phyloP scores from a whole-genome alignment of 345 rosid species.

The Fremontodendron californicum region DNA sequence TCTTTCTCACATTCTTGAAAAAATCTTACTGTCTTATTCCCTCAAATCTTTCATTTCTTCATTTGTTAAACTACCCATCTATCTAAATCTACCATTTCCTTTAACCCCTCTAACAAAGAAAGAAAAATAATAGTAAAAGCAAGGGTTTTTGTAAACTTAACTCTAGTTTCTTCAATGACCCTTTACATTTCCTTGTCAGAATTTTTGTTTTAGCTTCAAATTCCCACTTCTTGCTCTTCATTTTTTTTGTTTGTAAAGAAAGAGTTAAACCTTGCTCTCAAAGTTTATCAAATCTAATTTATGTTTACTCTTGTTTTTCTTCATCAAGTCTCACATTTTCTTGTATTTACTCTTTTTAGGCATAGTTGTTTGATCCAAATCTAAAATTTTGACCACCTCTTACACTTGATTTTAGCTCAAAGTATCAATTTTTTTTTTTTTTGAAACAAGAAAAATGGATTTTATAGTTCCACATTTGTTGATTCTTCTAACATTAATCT shows the following conservation, averaged over 20 bases:
- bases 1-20: background rate
- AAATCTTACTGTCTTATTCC: background rate
- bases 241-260: too few relatives aligned
- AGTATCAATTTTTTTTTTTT: background rate
- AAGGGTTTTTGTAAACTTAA: background rate
- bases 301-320: constrained; percentile 2
- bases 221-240: background rate
- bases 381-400: background rate
- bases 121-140: background rate
- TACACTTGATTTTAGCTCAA: background rate
- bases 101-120: background rate
- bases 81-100: constrained; percentile 6
- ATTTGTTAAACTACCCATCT: background rate
- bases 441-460: constrained; percentile 30
- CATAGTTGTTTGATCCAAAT: background rate
- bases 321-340: background rate
- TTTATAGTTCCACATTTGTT: constrained; percentile 21
- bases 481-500: constrained; percentile 14
- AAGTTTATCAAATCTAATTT: background rate
- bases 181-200: background rate
- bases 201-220: background rate
- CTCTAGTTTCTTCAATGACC: too few relatives aligned
- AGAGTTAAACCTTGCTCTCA: background rate
- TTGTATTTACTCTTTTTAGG: background rate
- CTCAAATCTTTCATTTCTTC: background rate